These are phyloP conservation scores for Gossypium australe DNA, from an alignment of 345 rosid species.

Conservation along the genomic window DNA sequence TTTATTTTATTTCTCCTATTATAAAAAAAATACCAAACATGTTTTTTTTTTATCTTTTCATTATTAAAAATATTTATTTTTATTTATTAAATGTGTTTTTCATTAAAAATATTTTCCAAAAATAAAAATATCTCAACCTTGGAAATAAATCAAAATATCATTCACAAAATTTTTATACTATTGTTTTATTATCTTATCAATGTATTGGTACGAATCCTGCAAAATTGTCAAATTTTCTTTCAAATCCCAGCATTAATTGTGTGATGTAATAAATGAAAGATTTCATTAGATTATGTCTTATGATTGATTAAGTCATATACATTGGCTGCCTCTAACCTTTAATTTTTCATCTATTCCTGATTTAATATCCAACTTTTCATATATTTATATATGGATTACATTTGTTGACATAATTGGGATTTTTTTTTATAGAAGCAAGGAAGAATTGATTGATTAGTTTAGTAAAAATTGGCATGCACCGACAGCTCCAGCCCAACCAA, in stretches of 20 bases:
- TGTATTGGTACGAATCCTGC: not conserved
- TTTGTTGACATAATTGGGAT: not conserved
- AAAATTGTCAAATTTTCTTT: not conserved
- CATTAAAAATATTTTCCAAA: too few species aligned
- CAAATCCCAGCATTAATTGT: too few species aligned
- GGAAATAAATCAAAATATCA: too few species aligned
- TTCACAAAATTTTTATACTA: too few species aligned
- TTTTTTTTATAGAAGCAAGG: too few species aligned
- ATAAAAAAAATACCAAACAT: too few species aligned
- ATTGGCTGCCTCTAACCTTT: not conserved
- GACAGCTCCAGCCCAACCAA: not conserved
- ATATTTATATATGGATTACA: not conserved
- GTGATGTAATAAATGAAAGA: not conserved
- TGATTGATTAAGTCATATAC: not conserved
- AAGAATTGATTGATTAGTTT: not conserved
- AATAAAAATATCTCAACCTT: too few species aligned
- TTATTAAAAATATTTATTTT: too few species aligned
- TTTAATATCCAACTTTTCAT: not conserved
- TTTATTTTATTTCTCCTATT: too few species aligned
- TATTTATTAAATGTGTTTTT: too few species aligned
- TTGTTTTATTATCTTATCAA: too few species aligned
- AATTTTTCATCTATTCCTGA: not conserved
- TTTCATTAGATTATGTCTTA: not conserved
- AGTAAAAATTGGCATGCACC: not conserved
- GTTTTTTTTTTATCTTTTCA: too few species aligned